Percentiles rank a stretch among this genome's conserved stretches.
phyloP scores from a whole-genome alignment of 805 yeast species.

The Groenewaldozyma salmanticensis region DNA sequence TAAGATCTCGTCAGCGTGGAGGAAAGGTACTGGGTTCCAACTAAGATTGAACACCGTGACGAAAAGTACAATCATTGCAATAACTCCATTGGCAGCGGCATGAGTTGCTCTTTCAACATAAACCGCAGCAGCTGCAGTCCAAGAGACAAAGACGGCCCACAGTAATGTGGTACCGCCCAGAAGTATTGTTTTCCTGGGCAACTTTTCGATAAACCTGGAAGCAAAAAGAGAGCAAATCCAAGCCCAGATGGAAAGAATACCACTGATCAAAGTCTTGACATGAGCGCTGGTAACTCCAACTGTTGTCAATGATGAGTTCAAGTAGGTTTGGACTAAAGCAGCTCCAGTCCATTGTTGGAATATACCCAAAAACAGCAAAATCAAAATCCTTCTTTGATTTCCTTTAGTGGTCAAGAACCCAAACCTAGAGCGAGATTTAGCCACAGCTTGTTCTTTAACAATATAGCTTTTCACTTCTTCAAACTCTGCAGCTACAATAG shows the following conservation, averaged over 20 bases:
- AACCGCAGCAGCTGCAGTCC: conserved; percentile 6
- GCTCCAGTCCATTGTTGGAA: conserved; percentile 13
- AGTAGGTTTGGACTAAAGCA: conserved; percentile 29
- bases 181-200: conserved; percentile 58
- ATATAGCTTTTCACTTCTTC: conserved; percentile 2
- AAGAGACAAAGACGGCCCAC: conserved; percentile 19
- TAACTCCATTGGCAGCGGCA: neutral
- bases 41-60: neutral
- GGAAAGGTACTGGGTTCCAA: conserved; percentile 1
- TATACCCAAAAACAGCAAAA: conserved; percentile 8
- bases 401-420: conserved; percentile 9
- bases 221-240: conserved; percentile 4
- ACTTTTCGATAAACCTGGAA: conserved; percentile 33
- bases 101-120: neutral
- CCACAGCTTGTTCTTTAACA: neutral
- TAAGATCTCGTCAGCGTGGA: conserved; percentile 3
- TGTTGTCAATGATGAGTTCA: conserved; percentile 39
- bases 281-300: conserved; percentile 37
- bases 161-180: conserved; percentile 52
- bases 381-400: conserved; percentile 6
- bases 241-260: conserved; percentile 14
- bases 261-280: conserved; percentile 7
- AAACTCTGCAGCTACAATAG: conserved; percentile 7
- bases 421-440: conserved; percentile 1
- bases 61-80: conserved; percentile 2